These are phyloP conservation scores for Porcisia deanei DNA, from an alignment of 208 protist species.

Conservation along the genomic window DNA sequence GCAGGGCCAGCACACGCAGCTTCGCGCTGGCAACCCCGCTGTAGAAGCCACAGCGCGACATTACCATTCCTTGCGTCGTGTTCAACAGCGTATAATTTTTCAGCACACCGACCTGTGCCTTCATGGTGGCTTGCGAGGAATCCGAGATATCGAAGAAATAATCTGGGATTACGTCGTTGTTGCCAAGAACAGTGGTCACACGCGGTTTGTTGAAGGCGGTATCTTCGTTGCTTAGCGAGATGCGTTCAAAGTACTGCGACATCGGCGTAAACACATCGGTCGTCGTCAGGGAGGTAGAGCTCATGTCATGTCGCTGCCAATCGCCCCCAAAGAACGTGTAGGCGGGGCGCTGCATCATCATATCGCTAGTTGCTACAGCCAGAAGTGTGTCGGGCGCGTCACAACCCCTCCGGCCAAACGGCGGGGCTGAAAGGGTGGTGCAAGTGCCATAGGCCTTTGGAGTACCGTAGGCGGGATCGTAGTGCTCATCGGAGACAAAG, in stretches of 20 bases:
- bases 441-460: slow-evolving; percentile 39
- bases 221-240: background rate
- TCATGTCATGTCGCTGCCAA: slow-evolving; percentile 70
- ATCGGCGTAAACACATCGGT: slow-evolving; percentile 22
- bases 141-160: slow-evolving; percentile 52
- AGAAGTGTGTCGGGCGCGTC: slow-evolving; percentile 58
- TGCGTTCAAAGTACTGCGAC: slow-evolving; percentile 18
- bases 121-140: slow-evolving; percentile 27
- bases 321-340: slow-evolving; percentile 65
- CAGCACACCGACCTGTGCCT: slow-evolving; percentile 33
- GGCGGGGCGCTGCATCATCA: slow-evolving; percentile 26
- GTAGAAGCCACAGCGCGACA: slow-evolving; percentile 70
- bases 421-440: slow-evolving; percentile 14
- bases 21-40: slow-evolving; percentile 23
- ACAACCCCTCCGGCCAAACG: slow-evolving; percentile 42
- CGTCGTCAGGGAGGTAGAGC: slow-evolving; percentile 19
- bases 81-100: slow-evolving; percentile 33
- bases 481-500: slow-evolving; percentile 77
- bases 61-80: slow-evolving; percentile 21
- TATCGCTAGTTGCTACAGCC: slow-evolving; percentile 38
- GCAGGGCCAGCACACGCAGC: slow-evolving; percentile 51
- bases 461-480: slow-evolving; percentile 67
- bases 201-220: slow-evolving; percentile 3
- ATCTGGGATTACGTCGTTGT: slow-evolving; percentile 81
- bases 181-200: slow-evolving; percentile 44